Conservation (phyloP, 2,329 filamentous ascomycete genomes). For the Metarhizium robertsii region DNA sequence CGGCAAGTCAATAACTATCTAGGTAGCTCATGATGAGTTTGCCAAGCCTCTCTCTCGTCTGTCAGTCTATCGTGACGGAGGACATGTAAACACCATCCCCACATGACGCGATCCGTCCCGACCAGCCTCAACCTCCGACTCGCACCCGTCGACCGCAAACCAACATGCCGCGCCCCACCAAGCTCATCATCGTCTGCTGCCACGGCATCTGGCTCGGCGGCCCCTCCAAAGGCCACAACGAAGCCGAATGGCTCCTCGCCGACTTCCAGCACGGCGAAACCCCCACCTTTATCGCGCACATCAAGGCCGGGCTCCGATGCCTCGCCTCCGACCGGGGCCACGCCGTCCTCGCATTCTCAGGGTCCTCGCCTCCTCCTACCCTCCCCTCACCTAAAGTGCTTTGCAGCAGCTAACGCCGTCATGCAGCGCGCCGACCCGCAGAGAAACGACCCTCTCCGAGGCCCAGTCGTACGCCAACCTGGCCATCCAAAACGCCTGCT, state of each 20-base stretch:
- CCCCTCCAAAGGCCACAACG: constrained; percentile 37
- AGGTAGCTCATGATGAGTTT: too few species aligned
- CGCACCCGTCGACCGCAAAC: neutral
- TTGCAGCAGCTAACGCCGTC: neutral
- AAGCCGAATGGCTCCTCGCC: constrained; percentile 64
- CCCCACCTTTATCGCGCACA: constrained; percentile 69
- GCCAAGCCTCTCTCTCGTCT: too few species aligned
- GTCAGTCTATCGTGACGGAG: too few species aligned
- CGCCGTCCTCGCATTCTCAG: constrained; percentile 61
- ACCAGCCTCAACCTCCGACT: too few species aligned
- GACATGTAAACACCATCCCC: too few species aligned
- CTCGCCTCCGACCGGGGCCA: constrained; percentile 33
- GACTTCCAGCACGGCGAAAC: constrained; percentile 71
- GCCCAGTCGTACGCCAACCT: constrained; percentile 53
- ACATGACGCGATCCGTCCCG: too few species aligned
- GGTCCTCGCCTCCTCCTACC: constrained; percentile 33
- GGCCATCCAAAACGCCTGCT: constrained; percentile 36
- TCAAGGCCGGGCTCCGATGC: constrained; percentile 51
- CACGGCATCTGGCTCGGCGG: constrained; percentile 69
- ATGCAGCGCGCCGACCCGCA: constrained; percentile 50
- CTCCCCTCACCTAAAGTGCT: neutral
- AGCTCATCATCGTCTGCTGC: constrained; percentile 74
- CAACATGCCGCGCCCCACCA: constrained; percentile 7
- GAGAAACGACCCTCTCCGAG: constrained; percentile 47
- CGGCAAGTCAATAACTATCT: too few species aligned